Conservation (phyloP, 2,329 filamentous ascomycete genomes). For the Aulographum hederae region DNA sequence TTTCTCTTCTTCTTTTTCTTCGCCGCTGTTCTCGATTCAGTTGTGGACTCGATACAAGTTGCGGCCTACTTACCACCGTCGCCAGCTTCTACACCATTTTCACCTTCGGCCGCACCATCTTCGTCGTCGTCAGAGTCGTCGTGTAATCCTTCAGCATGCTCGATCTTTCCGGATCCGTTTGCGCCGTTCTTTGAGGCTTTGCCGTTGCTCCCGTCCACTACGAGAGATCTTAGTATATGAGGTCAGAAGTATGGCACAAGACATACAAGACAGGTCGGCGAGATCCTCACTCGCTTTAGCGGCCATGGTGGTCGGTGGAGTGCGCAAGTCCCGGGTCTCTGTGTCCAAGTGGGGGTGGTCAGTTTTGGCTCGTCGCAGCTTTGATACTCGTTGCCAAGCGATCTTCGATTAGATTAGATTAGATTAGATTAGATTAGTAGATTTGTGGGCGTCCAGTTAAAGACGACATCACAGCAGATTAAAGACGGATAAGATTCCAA, state of each 20-base stretch:
- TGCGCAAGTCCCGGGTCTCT: no score
- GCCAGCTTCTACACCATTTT: conserved; percentile 16
- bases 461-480: no score
- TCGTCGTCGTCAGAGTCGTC: conserved; percentile 37
- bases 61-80: conserved; percentile 10
- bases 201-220: conserved; percentile 18
- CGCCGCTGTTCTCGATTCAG: conserved; percentile 26
- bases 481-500: no score
- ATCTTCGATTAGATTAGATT: no score
- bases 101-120: conserved; percentile 30
- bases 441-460: no score
- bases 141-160: conserved; percentile 30
- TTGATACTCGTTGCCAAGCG: no score
- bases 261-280: conserved; percentile 15
- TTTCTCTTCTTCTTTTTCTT: conserved; percentile 76
- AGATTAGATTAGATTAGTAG: no score
- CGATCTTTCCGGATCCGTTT: conserved; percentile 10
- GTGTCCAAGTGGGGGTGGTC: no score
- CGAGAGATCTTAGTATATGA: neutral
- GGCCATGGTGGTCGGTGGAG: conserved; percentile 14
- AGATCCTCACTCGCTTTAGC: conserved; percentile 18
- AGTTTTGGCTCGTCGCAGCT: no score
- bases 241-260: neutral
- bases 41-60: neutral
- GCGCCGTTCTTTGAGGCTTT: conserved; percentile 9